Evolutionary conservation across 345 rosid genomes (phyloP).

Genomic region (Eucalyptus camaldulensis): DNA sequence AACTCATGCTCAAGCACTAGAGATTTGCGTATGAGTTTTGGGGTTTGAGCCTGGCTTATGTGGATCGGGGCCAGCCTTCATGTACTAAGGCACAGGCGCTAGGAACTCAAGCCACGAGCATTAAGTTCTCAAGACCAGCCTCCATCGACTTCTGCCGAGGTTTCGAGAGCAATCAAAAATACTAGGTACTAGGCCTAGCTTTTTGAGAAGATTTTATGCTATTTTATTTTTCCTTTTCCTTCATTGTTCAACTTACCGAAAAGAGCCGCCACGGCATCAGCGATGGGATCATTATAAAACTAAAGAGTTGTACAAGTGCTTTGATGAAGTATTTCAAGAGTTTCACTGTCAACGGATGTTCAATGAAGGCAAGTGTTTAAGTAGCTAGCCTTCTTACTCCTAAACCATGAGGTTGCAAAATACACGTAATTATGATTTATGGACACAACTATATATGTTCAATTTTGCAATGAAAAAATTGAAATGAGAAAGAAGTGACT

Average conservation of each 20-base stretch:
- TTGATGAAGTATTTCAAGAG: background rate
- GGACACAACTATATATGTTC: too few relatives aligned
- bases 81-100: background rate
- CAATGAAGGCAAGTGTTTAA: background rate
- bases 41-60: too few relatives aligned
- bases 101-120: background rate
- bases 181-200: background rate
- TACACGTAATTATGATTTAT: background rate
- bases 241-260: background rate
- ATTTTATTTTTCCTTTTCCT: background rate
- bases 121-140: background rate
- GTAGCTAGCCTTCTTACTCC: background rate
- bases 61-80: rapidly evolving
- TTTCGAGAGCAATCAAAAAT: background rate
- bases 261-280: background rate
- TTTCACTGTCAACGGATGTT: background rate
- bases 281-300: background rate
- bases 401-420: background rate
- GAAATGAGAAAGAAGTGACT: background rate
- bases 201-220: background rate
- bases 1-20: too few relatives aligned
- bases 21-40: too few relatives aligned
- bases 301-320: background rate
- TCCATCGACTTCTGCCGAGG: rapidly evolving
- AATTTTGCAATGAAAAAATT: background rate